Base-by-base conservation (phyloP, 345 rosid species). In the Syzygium aromaticum region DNA sequence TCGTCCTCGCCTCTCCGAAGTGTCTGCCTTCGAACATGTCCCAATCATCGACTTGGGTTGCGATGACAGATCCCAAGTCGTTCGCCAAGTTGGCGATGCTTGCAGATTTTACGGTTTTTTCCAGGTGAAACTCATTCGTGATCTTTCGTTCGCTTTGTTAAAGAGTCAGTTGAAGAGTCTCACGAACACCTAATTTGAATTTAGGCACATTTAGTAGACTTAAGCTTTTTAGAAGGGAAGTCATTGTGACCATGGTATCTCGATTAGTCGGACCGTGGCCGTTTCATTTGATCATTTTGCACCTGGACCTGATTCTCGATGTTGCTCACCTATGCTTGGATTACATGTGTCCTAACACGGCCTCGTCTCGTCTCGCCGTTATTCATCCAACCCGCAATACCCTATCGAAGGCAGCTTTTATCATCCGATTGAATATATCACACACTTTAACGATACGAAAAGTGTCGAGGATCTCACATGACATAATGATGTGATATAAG, bases 11-110 rank as follows among this genome's bases (percentile, higher is more conserved):
- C 90, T 96, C 52, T 90, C 93, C 0, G 97, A 96, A 88, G 96
- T 97, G 33, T 87, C 90, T 3, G 51, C 88, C 33, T 92, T 94
- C 46, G 88, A 93, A 46, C 86, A 95, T 87, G 92, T 97, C 84
- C 98, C 98, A 17, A 86, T 94, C 84, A 89, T 97, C 87, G 98
- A 97, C 89, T 88, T 97, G 52, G 91, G 93, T 64, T 89, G 89
- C 87, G 78, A 87, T 5, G 93, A 96, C 85, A 86, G 93, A 83
- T 82, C 91, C 88, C 90, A 28, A 28, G 83, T 94, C 52, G 88
- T 93, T 38, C 92, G 56, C 14, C 92, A 92, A 88, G 80, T 94
- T 61, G 91, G 84, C 11, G 90, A 90, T 54, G 99, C 98, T 86
- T 97, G 99, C 88, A 28, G 51, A 64, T 14, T 87, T 17, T 92